Conservation (phyloP, 768 basidiomycete genomes). For the Hericium erinaceus region DNA sequence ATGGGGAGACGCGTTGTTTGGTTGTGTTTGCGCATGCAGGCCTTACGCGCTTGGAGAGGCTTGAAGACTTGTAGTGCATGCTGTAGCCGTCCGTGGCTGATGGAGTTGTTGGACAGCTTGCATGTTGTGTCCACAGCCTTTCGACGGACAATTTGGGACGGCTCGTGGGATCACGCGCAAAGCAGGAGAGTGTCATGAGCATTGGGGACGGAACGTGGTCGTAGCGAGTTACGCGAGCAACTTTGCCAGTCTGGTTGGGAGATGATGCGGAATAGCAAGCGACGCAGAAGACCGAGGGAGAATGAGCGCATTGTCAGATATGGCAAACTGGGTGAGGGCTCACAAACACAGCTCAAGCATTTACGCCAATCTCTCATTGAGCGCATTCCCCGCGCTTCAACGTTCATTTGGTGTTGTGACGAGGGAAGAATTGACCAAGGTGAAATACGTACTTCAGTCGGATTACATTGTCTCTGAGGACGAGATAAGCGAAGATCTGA, state of each 20-base stretch:
- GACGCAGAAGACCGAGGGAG: constrained; percentile 70
- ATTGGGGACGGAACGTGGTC: constrained; percentile 65
- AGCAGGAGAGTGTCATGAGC: constrained; percentile 55
- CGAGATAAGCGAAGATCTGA: constrained; percentile 78
- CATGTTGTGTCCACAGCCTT: constrained; percentile 70
- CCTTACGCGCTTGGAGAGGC: no score
- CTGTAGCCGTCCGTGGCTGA: constrained; percentile 72
- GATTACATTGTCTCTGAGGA: constrained; percentile 77
- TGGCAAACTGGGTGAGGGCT: constrained; percentile 71
- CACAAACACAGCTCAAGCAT: constrained; percentile 75
- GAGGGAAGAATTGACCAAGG: not conserved
- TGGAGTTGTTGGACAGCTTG: constrained; percentile 67
- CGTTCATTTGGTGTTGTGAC: not conserved
- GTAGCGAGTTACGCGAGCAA: constrained; percentile 50
- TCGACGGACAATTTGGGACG: constrained; percentile 45
- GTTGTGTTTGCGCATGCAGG: no score
- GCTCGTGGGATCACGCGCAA: constrained; percentile 58
- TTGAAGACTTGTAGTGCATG: no score
- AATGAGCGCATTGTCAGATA: constrained; percentile 75
- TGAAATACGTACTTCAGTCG: constrained; percentile 45
- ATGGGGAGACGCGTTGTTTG: no score
- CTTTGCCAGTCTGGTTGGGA: constrained; percentile 25
- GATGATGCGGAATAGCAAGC: constrained; percentile 65
- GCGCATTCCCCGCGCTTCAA: constrained; percentile 64
- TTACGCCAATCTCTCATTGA: constrained; percentile 70